Conservation (phyloP, 2,329 filamentous ascomycete species). For the Phaeosphaeriaceae sp. region DNA sequence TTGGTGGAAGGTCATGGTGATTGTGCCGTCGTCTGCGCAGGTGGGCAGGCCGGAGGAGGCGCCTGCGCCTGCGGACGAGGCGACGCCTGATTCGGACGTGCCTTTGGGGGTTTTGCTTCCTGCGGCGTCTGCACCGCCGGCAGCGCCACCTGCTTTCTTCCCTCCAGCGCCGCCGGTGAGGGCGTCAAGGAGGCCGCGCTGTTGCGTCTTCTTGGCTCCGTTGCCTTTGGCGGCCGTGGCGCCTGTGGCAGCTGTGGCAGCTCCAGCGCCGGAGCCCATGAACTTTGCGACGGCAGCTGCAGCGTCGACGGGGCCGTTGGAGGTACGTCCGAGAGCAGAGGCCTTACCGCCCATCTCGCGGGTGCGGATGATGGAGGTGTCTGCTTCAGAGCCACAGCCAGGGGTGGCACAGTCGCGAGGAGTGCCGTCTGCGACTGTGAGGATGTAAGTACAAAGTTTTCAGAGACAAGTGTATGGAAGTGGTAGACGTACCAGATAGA, state of each 20-base stretch:
- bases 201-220: neutral
- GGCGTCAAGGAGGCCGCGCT: slow-evolving; percentile 3
- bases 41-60: slow-evolving; percentile 66
- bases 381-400: slow-evolving; percentile 69
- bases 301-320: slow-evolving; percentile 66
- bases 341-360: slow-evolving; percentile 64
- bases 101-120: slow-evolving; percentile 55
- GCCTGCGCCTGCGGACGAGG: slow-evolving; percentile 62
- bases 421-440: slow-evolving; percentile 67
- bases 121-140: slow-evolving; percentile 44
- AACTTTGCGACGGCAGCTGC: slow-evolving; percentile 65
- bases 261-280: slow-evolving; percentile 53
- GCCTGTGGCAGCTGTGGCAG: slow-evolving; percentile 14
- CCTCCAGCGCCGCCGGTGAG: slow-evolving; percentile 4
- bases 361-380: slow-evolving; percentile 73
- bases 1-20: slow-evolving; percentile 71
- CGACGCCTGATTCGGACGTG: slow-evolving; percentile 61
- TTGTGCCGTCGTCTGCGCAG: slow-evolving; percentile 64
- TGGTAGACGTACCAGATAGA: slow-evolving; percentile 55
- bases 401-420: slow-evolving; percentile 71
- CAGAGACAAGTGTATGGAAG: neutral
- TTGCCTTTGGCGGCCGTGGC: neutral
- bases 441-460: slow-evolving; percentile 14
- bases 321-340: slow-evolving; percentile 68
- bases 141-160: slow-evolving; percentile 8